These are phyloP conservation scores for Helminthosporium solani DNA, from an alignment of 2,329 filamentous ascomycete genomes.

Conservation along the genomic window DNA sequence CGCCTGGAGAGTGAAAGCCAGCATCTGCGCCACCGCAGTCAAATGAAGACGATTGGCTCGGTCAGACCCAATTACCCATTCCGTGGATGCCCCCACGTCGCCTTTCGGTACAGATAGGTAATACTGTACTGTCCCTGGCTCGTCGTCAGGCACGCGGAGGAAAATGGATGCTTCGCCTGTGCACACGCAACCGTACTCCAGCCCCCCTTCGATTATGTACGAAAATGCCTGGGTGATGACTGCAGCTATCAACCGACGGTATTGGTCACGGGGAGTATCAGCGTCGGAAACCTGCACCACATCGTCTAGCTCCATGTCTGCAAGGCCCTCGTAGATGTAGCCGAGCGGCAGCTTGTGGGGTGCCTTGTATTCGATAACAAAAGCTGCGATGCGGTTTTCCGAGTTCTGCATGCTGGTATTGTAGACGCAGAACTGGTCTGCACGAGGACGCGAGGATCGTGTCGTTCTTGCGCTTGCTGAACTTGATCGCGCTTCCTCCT, in stretches of 20 bases:
- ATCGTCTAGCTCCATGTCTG: conserved; percentile 45
- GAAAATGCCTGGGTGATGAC: conserved; percentile 52
- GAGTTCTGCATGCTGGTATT: conserved; percentile 17
- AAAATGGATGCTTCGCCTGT: conserved; percentile 50
- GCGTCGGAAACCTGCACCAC: conserved; percentile 39
- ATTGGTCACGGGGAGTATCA: conserved; percentile 39
- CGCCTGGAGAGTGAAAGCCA: conserved; percentile 16
- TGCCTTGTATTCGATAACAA: conserved; percentile 49
- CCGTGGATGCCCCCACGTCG: conserved; percentile 28
- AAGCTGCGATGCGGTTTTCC: conserved; percentile 23
- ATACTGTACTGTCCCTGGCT: conserved; percentile 35
- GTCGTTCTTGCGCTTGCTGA: too few species aligned
- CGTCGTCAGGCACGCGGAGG: conserved; percentile 38
- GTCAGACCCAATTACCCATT: conserved; percentile 13
- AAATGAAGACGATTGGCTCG: conserved; percentile 12
- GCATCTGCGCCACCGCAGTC: conserved; percentile 16
- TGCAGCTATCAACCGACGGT: conserved; percentile 44
- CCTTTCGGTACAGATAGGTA: conserved; percentile 32
- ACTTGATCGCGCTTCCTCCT: too few species aligned
- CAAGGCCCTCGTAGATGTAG: conserved; percentile 47
- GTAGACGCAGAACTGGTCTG: conserved; percentile 41
- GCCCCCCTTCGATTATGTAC: conserved; percentile 52
- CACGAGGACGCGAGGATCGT: conserved; percentile 22
- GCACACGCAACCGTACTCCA: conserved; percentile 47
- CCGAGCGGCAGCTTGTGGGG: conserved; percentile 49